These are phyloP conservation scores for Pseudogymnoascus pannorum DNA, from an alignment of 2,329 filamentous ascomycete genomes.

Conservation along the genomic window DNA sequence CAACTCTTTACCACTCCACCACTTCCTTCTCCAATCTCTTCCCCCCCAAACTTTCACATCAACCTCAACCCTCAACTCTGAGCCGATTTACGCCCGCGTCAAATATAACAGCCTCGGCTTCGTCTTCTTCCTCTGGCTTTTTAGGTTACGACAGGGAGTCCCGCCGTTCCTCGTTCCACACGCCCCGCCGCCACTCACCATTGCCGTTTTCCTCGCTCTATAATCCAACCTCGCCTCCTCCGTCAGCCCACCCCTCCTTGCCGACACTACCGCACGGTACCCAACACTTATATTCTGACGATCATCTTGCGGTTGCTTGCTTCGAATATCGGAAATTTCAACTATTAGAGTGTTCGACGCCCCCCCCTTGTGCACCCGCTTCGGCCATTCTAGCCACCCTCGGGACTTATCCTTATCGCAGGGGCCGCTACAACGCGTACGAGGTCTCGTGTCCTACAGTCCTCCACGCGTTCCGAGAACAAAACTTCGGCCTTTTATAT, in stretches of 20 bases:
- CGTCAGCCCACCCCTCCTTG: not conserved
- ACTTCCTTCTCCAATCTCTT: not conserved
- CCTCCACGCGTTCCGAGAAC: not conserved
- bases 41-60: not conserved
- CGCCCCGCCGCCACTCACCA: not conserved
- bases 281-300: not conserved
- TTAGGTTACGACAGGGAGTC: not conserved
- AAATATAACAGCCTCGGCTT: not conserved
- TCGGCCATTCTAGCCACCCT: slow-evolving; percentile 1
- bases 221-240: slow-evolving; percentile 1
- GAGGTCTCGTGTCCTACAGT: not conserved
- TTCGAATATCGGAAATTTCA: not conserved
- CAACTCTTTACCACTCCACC: not conserved
- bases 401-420: slow-evolving; percentile 6
- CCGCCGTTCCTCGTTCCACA: not conserved
- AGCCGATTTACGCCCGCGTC: not conserved
- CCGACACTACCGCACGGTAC: not conserved
- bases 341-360: not conserved
- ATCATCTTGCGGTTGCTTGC: not conserved
- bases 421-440: slow-evolving; percentile 1
- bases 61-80: not conserved
- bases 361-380: not conserved
- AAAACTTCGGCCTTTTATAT: not conserved
- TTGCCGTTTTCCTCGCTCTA: not conserved
- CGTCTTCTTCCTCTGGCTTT: not conserved